Evolutionary conservation across 2,329 filamentous ascomycete species (phyloP).

Genomic region (Zymoseptoria passerinii): DNA sequence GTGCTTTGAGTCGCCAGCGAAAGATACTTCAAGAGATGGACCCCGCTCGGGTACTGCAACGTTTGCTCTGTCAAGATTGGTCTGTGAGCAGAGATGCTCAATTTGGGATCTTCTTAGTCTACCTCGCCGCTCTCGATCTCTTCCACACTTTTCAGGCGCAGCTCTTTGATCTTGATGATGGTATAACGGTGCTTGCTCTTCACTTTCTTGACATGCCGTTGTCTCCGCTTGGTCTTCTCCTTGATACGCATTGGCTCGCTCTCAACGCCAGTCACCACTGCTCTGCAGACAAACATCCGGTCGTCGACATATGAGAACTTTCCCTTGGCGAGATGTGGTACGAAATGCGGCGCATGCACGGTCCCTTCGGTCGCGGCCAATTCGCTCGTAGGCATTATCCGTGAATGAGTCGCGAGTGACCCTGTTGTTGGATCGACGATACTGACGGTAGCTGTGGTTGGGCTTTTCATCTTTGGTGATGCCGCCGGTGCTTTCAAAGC

Average conservation of each 20-base stretch:
- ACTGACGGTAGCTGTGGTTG: slow-evolving; percentile 15
- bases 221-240: slow-evolving; percentile 57
- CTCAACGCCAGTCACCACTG: slow-evolving; percentile 77
- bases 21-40: no score
- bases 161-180: slow-evolving; percentile 71
- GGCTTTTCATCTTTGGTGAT: slow-evolving; percentile 24
- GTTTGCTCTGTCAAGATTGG: no score
- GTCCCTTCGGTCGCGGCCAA: slow-evolving; percentile 22
- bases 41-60: no score
- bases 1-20: neutral
- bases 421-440: slow-evolving; percentile 24
- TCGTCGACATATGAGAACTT: slow-evolving; percentile 61
- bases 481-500: slow-evolving; percentile 69
- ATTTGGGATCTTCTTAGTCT: neutral
- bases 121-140: slow-evolving; percentile 40
- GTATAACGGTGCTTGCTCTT: slow-evolving; percentile 90
- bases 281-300: slow-evolving; percentile 73
- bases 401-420: slow-evolving; percentile 16
- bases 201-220: slow-evolving; percentile 59
- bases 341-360: slow-evolving; percentile 26
- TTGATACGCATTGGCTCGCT: slow-evolving; percentile 51
- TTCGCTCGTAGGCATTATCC: slow-evolving; percentile 25
- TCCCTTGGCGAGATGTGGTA: slow-evolving; percentile 33
- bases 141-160: slow-evolving; percentile 57
- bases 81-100: neutral